Conservation (phyloP, 345 rosid species). For the Turritis glabra region DNA sequence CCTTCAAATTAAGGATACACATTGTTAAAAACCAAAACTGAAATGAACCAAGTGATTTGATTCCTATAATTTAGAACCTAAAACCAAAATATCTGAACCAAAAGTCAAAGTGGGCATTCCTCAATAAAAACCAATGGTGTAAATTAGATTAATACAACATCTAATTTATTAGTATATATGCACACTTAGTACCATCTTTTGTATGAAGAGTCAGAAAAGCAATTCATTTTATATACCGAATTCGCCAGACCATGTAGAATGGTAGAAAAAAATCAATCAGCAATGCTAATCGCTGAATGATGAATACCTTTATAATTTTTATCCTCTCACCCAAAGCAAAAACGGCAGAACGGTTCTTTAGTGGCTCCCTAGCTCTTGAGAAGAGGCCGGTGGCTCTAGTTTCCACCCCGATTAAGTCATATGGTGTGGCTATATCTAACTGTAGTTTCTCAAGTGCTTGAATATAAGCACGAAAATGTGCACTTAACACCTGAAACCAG, state of each 20-base stretch:
- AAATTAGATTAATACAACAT: neutral
- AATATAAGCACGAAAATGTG: slow-evolving; percentile 96
- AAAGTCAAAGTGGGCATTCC: neutral
- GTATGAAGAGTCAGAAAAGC: slow-evolving; percentile 3
- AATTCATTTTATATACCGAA: neutral
- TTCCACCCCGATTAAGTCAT: slow-evolving; percentile 96
- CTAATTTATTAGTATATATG: neutral
- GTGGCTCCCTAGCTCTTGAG: slow-evolving; percentile 81
- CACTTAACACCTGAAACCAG: slow-evolving; percentile 84
- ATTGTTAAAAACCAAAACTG: neutral
- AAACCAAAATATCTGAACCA: neutral
- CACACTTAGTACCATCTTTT: slow-evolving; percentile 10
- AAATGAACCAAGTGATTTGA: neutral
- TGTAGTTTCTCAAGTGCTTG: slow-evolving; percentile 95
- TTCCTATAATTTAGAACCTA: neutral
- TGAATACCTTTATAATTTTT: slow-evolving; percentile 78
- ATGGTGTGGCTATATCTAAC: slow-evolving; percentile 90
- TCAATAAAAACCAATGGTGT: neutral
- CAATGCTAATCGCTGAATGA: slow-evolving; percentile 13
- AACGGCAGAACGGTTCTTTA: slow-evolving; percentile 90
- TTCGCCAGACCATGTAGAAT: slow-evolving; percentile 6
- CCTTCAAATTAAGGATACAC: neutral
- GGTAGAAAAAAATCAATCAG: neutral
- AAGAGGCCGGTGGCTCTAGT: slow-evolving; percentile 84
- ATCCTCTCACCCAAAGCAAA: slow-evolving; percentile 94